Base-by-base conservation (phyloP, 345 rosid species). In the Aquilaria malaccensis region DNA sequence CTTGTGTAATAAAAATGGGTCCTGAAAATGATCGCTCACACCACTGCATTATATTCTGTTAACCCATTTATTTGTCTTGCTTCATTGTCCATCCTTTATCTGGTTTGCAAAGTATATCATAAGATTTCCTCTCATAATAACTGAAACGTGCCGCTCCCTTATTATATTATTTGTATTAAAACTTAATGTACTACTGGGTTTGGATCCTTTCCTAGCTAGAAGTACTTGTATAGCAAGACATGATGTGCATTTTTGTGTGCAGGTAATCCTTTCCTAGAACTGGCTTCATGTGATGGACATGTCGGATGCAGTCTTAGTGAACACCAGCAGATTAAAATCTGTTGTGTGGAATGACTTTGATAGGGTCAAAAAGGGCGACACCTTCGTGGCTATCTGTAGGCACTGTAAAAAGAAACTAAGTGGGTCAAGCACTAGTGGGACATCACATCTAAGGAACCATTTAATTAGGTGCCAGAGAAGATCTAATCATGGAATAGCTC, bases 321-420 rank as follows among this genome's bases (percentile, higher is more conserved):
- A 83, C 63, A 81, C 95, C 2, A 81, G 84, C 75, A 79, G 94
- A 65, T 64, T 89, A 62, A 89, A 86, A 69, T 89, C 97, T 67
- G 83, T 80, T 15, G 97, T 89, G 33, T 89, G 97, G 97, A 89
- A 84, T 52, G 97, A 89, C 76, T 89, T 86, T 43, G 97, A 89
- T 66, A 72, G 89, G 65, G 81, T 85, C 29, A 86, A 81, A 67
- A 85, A 80, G 66, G 95, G 91, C 1, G 95, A 89, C 4, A 77
- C 71, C 3, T 81, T 64, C 56, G 75, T 85, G 13, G 97, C 97
- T 45, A 76, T 89, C 64, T 89, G 97, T 70, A 77, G 86, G 75
- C 97, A 86, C 55, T 89, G 97, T 67, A 81, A 86, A 69, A 89
- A 83, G 74, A 73, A 74, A 30, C 87, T 89, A 33, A 89, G 91